Conservation (phyloP, 1,139 yeast genomes). For the Saccharomyces hybrid region DNA sequence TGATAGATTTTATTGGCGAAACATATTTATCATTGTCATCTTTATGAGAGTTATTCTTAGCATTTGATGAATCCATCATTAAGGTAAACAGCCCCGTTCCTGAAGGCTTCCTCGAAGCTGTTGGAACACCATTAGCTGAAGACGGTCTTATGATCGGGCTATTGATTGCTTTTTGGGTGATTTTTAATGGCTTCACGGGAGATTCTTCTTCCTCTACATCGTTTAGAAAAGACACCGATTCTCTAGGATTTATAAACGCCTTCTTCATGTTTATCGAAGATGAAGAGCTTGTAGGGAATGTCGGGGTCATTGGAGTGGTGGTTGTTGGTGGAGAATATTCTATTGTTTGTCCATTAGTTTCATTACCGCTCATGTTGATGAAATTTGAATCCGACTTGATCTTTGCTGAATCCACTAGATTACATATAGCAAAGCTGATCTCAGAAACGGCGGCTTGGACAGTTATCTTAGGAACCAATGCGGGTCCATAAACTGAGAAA, state of each 20-base stretch:
- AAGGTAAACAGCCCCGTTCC: conserved; percentile 26
- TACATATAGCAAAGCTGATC: conserved; percentile 65
- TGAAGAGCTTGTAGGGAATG: conserved; percentile 6
- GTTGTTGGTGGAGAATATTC: background rate
- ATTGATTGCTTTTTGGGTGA: conserved; percentile 27
- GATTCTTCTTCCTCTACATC: conserved; percentile 21
- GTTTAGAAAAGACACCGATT: conserved; percentile 3
- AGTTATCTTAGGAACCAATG: conserved; percentile 54
- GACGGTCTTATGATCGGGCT: conserved; percentile 14
- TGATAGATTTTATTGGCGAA: background rate
- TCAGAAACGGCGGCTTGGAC: conserved; percentile 77
- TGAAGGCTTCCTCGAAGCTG: conserved; percentile 25
- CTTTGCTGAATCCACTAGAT: conserved; percentile 52
- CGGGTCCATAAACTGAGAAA: conserved; percentile 47
- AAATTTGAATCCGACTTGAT: conserved; percentile 28
- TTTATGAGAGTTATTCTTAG: conserved; percentile 1
- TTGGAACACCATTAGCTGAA: background rate
- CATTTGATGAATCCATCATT: conserved; percentile 16
- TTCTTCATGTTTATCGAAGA: background rate
- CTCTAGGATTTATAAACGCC: conserved; percentile 3
- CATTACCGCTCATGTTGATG: background rate
- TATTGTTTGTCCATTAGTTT: background rate
- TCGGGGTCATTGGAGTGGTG: conserved; percentile 8
- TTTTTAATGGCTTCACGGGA: conserved; percentile 33
- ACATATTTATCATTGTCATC: background rate